Evolutionary conservation across 768 basidiomycete genomes (phyloP).

Genomic region (Phaeotremella fagi): DNA sequence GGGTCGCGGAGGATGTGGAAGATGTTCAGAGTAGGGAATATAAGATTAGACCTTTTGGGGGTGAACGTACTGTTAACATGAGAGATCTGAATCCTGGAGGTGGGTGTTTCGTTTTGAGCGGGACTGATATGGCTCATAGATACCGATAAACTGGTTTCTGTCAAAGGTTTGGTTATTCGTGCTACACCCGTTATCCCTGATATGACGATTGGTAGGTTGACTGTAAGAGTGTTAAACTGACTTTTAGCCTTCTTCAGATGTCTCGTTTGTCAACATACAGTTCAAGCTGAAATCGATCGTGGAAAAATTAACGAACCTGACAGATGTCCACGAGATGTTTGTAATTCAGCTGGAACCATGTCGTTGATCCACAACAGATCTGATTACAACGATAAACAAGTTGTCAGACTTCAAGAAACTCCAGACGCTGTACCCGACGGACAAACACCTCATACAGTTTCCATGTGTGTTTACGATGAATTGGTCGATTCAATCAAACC

Average conservation of each 20-base stretch:
- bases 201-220: slow-evolving; percentile 67
- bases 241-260: slow-evolving; percentile 89
- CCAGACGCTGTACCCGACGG: slow-evolving; percentile 98
- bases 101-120: slow-evolving; percentile 44
- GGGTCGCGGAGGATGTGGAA: slow-evolving; percentile 81
- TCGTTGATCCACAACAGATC: slow-evolving; percentile 94
- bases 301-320: slow-evolving; percentile 92
- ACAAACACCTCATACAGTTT: slow-evolving; percentile 96
- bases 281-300: slow-evolving; percentile 94
- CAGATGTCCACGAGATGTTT: slow-evolving; percentile 88
- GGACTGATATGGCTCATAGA: slow-evolving; percentile 54
- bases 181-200: slow-evolving; percentile 97
- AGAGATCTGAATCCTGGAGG: slow-evolving; percentile 89
- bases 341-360: slow-evolving; percentile 82
- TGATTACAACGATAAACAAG: slow-evolving; percentile 92
- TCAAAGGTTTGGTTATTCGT: slow-evolving; percentile 95
- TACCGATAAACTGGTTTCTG: slow-evolving; percentile 92
- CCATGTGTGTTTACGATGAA: slow-evolving; percentile 95
- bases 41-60: slow-evolving; percentile 88
- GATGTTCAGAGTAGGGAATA: slow-evolving; percentile 83
- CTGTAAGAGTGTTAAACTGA: slow-evolving; percentile 2
- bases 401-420: slow-evolving; percentile 92
- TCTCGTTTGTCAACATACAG: slow-evolving; percentile 90
- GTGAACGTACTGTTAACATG: slow-evolving; percentile 72
- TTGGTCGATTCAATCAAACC: slow-evolving; percentile 95